phyloP scores from a whole-genome alignment of 306 rosid genomes.

The Vigna radiata region DNA sequence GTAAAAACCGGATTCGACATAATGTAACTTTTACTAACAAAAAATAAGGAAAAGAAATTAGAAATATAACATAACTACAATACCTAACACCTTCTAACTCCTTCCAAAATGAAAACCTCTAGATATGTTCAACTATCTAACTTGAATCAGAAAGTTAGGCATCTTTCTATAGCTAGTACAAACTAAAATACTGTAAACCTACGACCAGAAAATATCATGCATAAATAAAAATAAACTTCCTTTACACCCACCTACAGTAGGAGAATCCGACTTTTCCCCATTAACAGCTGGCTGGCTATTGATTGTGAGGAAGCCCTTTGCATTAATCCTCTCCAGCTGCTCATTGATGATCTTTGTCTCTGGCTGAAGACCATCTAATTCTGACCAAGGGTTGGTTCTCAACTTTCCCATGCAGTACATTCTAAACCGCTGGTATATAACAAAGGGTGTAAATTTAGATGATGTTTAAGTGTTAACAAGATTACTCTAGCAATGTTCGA shows the following conservation, averaged over 20 bases:
- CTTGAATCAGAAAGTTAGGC: constrained; percentile 20
- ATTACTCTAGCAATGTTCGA: constrained; percentile 1
- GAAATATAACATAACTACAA: not conserved
- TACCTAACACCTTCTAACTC: constrained; percentile 3
- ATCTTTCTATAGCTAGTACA: not conserved
- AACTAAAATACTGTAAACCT: constrained; percentile 11
- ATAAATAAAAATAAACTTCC: constrained; percentile 20
- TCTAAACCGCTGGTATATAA: constrained; percentile 74
- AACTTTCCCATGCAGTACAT: constrained; percentile 82
- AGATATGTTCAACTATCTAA: constrained; percentile 13
- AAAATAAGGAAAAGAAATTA: not conserved
- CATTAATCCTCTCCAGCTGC: constrained; percentile 72
- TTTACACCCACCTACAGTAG: constrained; percentile 74
- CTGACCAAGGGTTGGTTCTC: constrained; percentile 98
- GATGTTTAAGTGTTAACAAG: constrained; percentile 7
- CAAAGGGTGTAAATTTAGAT: constrained; percentile 35
- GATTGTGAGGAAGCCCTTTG: constrained; percentile 87
- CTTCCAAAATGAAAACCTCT: constrained; percentile 6
- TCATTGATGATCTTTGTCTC: constrained; percentile 89
- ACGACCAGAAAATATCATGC: constrained; percentile 17
- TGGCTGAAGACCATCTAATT: constrained; percentile 92
- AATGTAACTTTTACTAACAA: no score
- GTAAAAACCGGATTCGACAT: no score
- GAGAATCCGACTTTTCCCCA: constrained; percentile 89
- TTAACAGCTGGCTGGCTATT: constrained; percentile 98